These are phyloP conservation scores for Pseudogymnoascus sp. DNA, from an alignment of 2,329 filamentous ascomycete species.

Conservation along the genomic window DNA sequence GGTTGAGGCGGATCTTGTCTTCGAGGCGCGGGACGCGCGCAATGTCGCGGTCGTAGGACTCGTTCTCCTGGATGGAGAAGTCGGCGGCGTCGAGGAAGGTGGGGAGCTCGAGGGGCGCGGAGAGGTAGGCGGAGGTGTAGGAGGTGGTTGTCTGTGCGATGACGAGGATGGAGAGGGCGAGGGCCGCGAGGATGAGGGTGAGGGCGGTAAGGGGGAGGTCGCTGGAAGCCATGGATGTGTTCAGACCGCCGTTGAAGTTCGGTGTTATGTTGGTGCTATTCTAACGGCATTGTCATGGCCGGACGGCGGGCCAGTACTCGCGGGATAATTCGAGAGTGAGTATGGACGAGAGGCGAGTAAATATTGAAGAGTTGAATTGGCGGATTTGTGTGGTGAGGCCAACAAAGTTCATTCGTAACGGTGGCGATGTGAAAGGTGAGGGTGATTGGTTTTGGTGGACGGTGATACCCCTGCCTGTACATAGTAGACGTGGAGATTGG, in stretches of 20 bases:
- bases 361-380: background rate
- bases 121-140: slow-evolving; percentile 49
- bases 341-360: background rate
- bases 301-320: background rate
- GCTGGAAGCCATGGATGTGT: slow-evolving; percentile 40
- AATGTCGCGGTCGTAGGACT: slow-evolving; percentile 55
- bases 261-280: background rate
- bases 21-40: slow-evolving; percentile 50
- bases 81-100: slow-evolving; percentile 54
- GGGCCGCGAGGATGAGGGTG: slow-evolving; percentile 50
- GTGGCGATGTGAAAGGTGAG: slow-evolving; percentile 4
- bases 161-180: slow-evolving; percentile 48
- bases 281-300: slow-evolving; percentile 4
- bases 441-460: slow-evolving; percentile 2
- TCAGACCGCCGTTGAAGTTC: background rate
- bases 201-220: slow-evolving; percentile 32
- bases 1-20: slow-evolving; percentile 53
- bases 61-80: slow-evolving; percentile 53
- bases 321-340: background rate
- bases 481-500: slow-evolving; percentile 3
- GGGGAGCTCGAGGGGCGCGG: slow-evolving; percentile 50
- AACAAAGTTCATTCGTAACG: background rate
- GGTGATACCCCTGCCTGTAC: slow-evolving; percentile 6
- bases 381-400: slow-evolving; percentile 4
- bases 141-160: slow-evolving; percentile 44